Evolutionary conservation across 1,139 yeast species (phyloP).

Genomic region (Torulaspora pretoriensis): DNA sequence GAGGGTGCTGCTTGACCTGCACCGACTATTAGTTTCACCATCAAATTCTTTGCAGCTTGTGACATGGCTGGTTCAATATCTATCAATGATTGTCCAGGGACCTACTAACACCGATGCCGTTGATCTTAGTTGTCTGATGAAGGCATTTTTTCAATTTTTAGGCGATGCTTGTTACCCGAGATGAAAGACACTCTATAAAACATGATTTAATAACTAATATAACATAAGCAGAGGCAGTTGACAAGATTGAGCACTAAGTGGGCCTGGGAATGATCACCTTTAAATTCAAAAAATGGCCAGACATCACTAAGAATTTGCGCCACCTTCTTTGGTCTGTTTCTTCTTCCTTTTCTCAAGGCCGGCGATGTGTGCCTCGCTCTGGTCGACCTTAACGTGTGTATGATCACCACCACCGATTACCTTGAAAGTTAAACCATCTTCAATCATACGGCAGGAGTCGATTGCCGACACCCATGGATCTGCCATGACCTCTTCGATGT

Average conservation of each 20-base stretch:
- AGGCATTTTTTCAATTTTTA: slow-evolving; percentile 1
- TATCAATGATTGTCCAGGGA: background rate
- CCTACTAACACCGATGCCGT: background rate
- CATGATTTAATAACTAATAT: background rate
- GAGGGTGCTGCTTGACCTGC: slow-evolving; percentile 99
- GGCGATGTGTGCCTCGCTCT: slow-evolving; percentile 92
- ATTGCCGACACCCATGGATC: slow-evolving; percentile 71
- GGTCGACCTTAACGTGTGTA: slow-evolving; percentile 83
- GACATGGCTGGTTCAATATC: slow-evolving; percentile 25
- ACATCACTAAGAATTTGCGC: no score
- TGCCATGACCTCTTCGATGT: slow-evolving; percentile 74
- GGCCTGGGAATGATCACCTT: slow-evolving; percentile 2
- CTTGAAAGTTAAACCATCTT: slow-evolving; percentile 39
- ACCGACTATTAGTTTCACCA: slow-evolving; percentile 90
- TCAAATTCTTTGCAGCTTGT: slow-evolving; percentile 39
- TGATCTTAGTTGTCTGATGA: background rate
- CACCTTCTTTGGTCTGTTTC: slow-evolving; percentile 34
- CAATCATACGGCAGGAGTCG: slow-evolving; percentile 61
- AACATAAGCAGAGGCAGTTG: background rate
- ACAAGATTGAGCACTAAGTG: background rate
- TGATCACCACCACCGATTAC: slow-evolving; percentile 51
- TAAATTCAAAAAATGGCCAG: slow-evolving; percentile 3
- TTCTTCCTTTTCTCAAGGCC: slow-evolving; percentile 77
- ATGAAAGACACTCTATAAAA: slow-evolving; percentile 1
- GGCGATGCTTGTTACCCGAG: slow-evolving; percentile 7